Evolutionary conservation across 1,139 yeast species (phyloP).

Genomic region (Pichia cactophila): DNA sequence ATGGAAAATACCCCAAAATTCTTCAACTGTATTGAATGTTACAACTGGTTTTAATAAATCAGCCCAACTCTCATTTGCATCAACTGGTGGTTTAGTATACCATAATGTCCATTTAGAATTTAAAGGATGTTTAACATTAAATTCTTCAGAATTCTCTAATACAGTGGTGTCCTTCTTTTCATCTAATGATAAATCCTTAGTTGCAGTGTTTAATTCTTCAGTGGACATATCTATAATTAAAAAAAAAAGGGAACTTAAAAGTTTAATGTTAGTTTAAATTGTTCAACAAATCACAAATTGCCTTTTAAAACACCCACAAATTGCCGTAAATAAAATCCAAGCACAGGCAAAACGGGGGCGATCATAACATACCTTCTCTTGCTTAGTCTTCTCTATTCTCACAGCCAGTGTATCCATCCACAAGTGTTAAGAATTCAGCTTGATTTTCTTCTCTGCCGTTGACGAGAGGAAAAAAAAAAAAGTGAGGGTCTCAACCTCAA

Average conservation of each 20-base stretch:
- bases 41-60: conserved; percentile 91
- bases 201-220: conserved; percentile 48
- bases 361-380: not conserved
- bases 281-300: not conserved
- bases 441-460: not conserved
- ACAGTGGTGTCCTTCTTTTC: conserved; percentile 39
- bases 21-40: conserved; percentile 88
- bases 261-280: not conserved
- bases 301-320: no score
- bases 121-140: conserved; percentile 82
- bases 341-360: no score
- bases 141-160: conserved; percentile 60
- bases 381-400: not conserved
- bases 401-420: no score
- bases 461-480: not conserved
- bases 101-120: conserved; percentile 93
- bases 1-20: conserved; percentile 97
- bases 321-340: no score
- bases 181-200: conserved; percentile 47
- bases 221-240: conserved; percentile 25
- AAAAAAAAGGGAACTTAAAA: not conserved
- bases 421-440: no score
- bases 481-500: not conserved
- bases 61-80: conserved; percentile 80
- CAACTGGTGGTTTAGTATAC: conserved; percentile 92